Evolutionary conservation across 495 filamentous ascomycete species (phyloP), one percentile per base, ranked within the genome.

Genomic region (Aspergillus taichungensis): DNA sequence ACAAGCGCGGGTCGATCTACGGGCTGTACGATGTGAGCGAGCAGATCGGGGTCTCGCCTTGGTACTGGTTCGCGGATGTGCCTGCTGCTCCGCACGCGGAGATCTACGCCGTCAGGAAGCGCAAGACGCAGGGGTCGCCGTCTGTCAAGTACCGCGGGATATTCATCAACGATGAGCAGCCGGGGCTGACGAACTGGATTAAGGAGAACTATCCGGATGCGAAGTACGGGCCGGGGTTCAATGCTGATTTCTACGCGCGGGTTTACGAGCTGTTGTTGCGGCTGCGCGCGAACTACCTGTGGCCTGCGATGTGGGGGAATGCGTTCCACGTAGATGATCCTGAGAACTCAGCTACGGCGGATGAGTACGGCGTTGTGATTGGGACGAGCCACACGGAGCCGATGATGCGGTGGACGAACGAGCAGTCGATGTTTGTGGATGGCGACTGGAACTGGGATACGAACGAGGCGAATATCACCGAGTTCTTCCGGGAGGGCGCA

Each of bases 131-230:
- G 43, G 73, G 70, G 4, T 63, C 76, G 11, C 83, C 85, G 13
- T 76, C 70, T 2, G 76, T 89, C 43, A 85, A 84, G 55, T 89
- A 85, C 60, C 74, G 85, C 6, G 85, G 83, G 8, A 78, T 89
- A 56, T 89, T 89, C 67, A 67, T 89, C 55, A 88, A 89, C 57
- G 84, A 88, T 46, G 83, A 89, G 52, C 78, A 82, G 42, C 85
- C 84, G 1, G 80, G 78, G 0, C 55, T 88, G 43, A 82, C 83
- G 0, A 79, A 79, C 45, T 89, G 80, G 80, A 74, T 87, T 27
- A 67, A 76, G 28, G 67, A 57, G n/a, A 75, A 73, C 34, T 78
- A 67, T 30, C 62, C 62, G 7, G 54, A 47, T n/a, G 63, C 62
- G 5, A 57, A 66, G 9, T 84, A 76, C 37, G 80, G 80, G 3